Base-by-base conservation (phyloP, 192 early-diverging fungal genomes). In the Coemansia sp. region DNA sequence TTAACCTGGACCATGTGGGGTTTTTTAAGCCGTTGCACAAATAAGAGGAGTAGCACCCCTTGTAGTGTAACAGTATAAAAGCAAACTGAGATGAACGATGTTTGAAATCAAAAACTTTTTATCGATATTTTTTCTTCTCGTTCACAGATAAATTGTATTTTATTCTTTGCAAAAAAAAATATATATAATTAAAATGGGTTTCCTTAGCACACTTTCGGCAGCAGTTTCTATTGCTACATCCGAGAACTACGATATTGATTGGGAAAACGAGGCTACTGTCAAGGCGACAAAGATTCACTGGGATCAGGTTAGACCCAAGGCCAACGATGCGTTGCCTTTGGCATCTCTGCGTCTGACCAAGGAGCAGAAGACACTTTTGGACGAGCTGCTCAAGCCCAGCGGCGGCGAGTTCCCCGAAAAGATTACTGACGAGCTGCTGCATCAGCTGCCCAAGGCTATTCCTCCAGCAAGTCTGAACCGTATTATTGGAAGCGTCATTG, bases 381-480 rank as follows among this genome's bases (percentile, higher is more conserved):
- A 73, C 33, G 51, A 66, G 64, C 76, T 78, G n/a, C 60, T 78
- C 54, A 69, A 72, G 60, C 36, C 30, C 40, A 62, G 57, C 57
- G 36, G 68, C 49, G 60, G 67, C 32, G 51, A 69, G 28, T 73
- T 78, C 60, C 76, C 76, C 3, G 76, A 78, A 7, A 49, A 63
- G 60, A 67, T 67, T 1, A 78, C 66, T 7, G 66, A 72, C 0
- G 59, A 55, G 30, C 64, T 78, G 1, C 60, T 78, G 12, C 32
- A 45, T 20, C 64, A 60, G 12, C 67, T 78, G 20, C 76, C 76
- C 8, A 56, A 69, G 6, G 76, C 76, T n/a, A 78, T 78, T 40
- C 76, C 76, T 20, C 64, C 71, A 32, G 76, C 71, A 11, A 78
- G 76, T 56, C 59, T 78, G 32, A 70, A 70, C 57, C 76, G 76